These are phyloP conservation scores for Setaria viridis DNA, from an alignment of 202 grass and related monocot genomes.

Conservation along the genomic window DNA sequence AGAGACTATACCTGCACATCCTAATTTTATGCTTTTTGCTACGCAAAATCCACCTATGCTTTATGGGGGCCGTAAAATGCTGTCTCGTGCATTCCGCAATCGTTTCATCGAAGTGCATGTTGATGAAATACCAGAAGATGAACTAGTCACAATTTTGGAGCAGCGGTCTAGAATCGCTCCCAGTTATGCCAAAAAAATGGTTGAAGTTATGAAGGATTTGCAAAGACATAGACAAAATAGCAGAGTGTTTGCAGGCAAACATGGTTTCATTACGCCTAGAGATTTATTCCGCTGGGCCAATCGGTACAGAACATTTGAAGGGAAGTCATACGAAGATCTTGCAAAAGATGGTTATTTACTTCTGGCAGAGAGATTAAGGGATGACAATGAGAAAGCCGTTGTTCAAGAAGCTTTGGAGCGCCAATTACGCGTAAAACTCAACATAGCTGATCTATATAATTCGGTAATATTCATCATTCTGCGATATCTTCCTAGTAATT, in stretches of 20 bases:
- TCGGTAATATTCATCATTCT: conserved; percentile 49
- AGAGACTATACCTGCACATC: conserved; percentile 81
- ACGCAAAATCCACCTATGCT: conserved; percentile 94
- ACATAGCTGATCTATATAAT: conserved; percentile 68
- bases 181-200: conserved; percentile 83
- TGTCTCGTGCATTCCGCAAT: conserved; percentile 94
- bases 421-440: conserved; percentile 65
- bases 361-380: conserved; percentile 89
- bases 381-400: conserved; percentile 86
- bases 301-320: conserved; percentile 72
- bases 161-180: conserved; percentile 66
- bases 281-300: conserved; percentile 97
- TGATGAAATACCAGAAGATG: conserved; percentile 96
- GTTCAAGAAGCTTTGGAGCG: conserved; percentile 78
- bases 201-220: conserved; percentile 93
- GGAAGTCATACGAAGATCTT: conserved; percentile 80
- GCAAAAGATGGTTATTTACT: conserved; percentile 98
- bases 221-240: conserved; percentile 86
- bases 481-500: conserved; percentile 20
- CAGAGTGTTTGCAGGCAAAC: conserved; percentile 96
- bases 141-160: conserved; percentile 73
- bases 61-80: conserved; percentile 91
- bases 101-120: conserved; percentile 95
- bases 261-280: conserved; percentile 95
- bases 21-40: conserved; percentile 97